Conservation (phyloP, 148 eudicot genomes). For the Chenopodium suecicum region DNA sequence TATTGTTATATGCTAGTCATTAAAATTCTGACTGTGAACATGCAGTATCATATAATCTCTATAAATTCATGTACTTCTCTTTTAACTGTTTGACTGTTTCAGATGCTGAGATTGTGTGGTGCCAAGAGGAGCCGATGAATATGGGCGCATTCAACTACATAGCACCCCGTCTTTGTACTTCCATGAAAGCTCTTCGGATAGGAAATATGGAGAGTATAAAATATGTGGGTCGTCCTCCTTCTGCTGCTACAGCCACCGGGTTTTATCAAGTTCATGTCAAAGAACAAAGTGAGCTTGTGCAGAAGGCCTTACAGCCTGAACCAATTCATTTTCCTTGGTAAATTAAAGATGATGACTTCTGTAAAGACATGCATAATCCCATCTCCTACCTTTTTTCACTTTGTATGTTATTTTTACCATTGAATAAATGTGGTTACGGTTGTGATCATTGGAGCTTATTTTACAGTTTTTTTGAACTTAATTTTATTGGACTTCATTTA, state of each 20-base stretch:
- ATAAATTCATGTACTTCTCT: no score
- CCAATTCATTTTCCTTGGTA: conserved; percentile 30
- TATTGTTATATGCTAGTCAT: no score
- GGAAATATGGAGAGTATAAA: conserved; percentile 59
- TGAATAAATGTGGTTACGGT: no score
- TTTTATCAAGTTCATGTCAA: conserved; percentile 52
- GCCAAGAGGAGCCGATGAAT: conserved; percentile 97
- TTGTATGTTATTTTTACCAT: no score
- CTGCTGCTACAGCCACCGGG: conserved; percentile 91
- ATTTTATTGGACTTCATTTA: no score
- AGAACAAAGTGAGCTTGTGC: conserved; percentile 70
- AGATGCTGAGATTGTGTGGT: conserved; percentile 95
- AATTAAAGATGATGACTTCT: no score
- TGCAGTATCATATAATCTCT: no score
- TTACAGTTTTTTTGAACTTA: no score
- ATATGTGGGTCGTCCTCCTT: conserved; percentile 71
- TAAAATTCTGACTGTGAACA: no score
- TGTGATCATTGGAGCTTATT: no score
- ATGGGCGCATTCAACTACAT: conserved; percentile 79
- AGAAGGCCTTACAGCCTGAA: conserved; percentile 59
- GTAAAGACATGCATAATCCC: no score
- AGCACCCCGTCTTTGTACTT: conserved; percentile 61
- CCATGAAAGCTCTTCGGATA: conserved; percentile 60
- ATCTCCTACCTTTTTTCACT: no score
- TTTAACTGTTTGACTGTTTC: not conserved